Percentiles rank a stretch among this genome's conserved stretches.
phyloP scores from a whole-genome alignment of 306 rosid species.

The Acmispon strigosus region DNA sequence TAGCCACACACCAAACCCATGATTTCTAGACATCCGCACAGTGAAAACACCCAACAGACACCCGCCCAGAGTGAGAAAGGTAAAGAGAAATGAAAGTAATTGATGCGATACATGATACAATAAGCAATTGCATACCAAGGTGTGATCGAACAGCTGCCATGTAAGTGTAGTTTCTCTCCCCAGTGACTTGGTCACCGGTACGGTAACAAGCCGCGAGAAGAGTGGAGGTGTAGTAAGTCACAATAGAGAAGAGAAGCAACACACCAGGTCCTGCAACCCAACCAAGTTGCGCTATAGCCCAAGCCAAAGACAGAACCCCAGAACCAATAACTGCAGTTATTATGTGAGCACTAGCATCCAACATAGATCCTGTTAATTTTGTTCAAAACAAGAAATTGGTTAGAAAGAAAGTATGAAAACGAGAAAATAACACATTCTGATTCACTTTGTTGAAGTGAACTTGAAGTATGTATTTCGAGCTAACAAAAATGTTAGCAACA shows the following conservation, averaged over 20 bases:
- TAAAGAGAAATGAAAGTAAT: no score
- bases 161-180: slow-evolving; percentile 41
- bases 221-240: slow-evolving; percentile 29
- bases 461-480: no score
- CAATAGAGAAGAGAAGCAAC: slow-evolving; percentile 35
- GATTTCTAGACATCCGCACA: no score
- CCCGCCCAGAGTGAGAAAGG: no score
- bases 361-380: slow-evolving; percentile 22
- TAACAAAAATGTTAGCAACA: no score
- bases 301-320: slow-evolving; percentile 42
- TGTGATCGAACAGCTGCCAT: slow-evolving; percentile 26
- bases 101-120: no score
- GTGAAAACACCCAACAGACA: no score
- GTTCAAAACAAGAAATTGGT: background rate
- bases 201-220: slow-evolving; percentile 36
- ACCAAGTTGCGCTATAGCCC: slow-evolving; percentile 50
- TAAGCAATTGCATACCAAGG: slow-evolving; percentile 28
- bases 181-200: slow-evolving; percentile 27
- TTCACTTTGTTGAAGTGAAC: no score
- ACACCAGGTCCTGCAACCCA: slow-evolving; percentile 43
- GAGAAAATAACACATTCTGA: no score
- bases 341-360: slow-evolving; percentile 40
- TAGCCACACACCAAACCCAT: background rate
- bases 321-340: slow-evolving; percentile 45
- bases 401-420: background rate